Evolutionary conservation across 345 rosid species (phyloP).

Genomic region (Kandelia obovata): DNA sequence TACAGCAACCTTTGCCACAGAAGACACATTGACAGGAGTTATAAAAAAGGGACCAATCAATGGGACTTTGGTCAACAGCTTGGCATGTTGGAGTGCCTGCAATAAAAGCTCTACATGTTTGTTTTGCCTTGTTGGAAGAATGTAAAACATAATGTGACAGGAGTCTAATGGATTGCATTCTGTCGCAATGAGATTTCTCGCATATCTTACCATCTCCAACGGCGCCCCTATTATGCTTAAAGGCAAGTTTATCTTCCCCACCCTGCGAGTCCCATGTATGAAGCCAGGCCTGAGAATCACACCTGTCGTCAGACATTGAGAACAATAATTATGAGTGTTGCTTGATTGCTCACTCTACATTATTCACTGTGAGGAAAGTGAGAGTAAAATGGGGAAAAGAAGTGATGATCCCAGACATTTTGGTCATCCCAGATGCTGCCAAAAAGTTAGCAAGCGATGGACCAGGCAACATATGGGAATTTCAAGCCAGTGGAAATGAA

Average conservation of each 20-base stretch:
- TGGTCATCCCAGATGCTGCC: background rate
- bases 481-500: background rate
- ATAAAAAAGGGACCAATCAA: conserved; percentile 52
- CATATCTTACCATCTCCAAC: conserved; percentile 45
- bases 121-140: background rate
- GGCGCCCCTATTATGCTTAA: conserved; percentile 60
- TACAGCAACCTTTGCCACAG: conserved; percentile 57
- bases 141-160: background rate
- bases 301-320: conserved; percentile 27
- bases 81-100: conserved; percentile 52
- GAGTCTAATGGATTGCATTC: background rate
- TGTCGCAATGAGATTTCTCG: background rate
- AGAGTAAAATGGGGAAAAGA: background rate
- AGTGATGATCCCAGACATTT: background rate
- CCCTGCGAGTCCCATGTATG: conserved; percentile 54
- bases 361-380: background rate
- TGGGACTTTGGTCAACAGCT: conserved; percentile 42
- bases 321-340: background rate
- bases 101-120: background rate
- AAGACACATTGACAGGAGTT: conserved; percentile 52
- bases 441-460: background rate
- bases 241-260: conserved; percentile 47
- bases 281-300: conserved; percentile 60
- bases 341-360: background rate
- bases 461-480: background rate